A percentile compares a stretch with the other conserved stretches of the same genome.
phyloP scores from a whole-genome alignment of 495 filamentous ascomycete genomes.

The Lentithecium fluviatile region DNA sequence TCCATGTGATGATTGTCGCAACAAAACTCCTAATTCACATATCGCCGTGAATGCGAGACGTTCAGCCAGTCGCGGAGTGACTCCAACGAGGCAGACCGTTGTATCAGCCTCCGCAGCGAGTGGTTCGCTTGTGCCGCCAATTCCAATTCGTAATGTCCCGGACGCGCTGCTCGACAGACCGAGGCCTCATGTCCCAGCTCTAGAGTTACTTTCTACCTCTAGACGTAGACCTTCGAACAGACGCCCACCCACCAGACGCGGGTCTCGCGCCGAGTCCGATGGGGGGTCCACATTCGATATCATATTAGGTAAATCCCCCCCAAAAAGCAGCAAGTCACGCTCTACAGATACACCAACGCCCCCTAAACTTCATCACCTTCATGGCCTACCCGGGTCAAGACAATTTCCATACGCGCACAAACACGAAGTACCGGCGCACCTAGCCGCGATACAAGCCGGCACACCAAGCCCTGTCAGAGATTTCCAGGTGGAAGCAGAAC shows the following conservation, averaged over 20 bases:
- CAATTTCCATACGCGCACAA: conserved; percentile 18
- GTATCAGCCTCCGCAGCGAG: background rate
- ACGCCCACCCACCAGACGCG: background rate
- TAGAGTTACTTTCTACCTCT: background rate
- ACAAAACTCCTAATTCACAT: background rate
- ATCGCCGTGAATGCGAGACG: background rate
- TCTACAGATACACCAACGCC: background rate
- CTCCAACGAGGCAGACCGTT: background rate
- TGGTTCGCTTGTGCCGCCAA: background rate
- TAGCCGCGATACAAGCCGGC: background rate
- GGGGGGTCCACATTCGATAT: too few species aligned
- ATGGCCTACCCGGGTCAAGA: background rate
- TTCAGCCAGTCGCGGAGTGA: background rate
- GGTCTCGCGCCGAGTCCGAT: background rate
- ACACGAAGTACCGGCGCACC: conserved; percentile 1
- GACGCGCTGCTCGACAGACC: background rate
- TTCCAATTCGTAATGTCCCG: background rate
- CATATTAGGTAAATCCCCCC: too few species aligned
- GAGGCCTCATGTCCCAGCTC: background rate
- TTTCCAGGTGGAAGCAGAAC: background rate
- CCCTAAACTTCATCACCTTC: conserved; percentile 18
- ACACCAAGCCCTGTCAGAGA: background rate
- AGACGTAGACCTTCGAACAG: background rate
- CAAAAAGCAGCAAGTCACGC: background rate
- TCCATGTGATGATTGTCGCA: background rate